These are phyloP conservation scores for Viridothelium virens DNA, from an alignment of 495 filamentous ascomycete genomes.

Conservation along the genomic window DNA sequence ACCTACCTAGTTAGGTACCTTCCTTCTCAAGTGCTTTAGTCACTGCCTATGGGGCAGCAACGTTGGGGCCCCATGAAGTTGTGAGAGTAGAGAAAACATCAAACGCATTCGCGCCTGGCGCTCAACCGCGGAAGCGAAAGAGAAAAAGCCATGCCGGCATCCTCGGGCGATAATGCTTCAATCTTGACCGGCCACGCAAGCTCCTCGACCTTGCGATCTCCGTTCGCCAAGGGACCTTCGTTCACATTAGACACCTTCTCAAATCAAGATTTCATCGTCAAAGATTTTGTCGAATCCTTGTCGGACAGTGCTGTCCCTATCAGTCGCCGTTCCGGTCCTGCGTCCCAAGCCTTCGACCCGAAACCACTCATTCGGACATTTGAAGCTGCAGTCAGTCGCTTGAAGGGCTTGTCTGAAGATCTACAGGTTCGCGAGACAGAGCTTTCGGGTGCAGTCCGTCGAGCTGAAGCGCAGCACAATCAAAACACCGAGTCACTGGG, in stretches of 20 bases:
- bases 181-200: conserved; percentile 30
- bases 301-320: conserved; percentile 71
- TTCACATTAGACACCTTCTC: conserved; percentile 88
- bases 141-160: background rate
- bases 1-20: too few species aligned
- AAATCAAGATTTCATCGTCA: conserved; percentile 88
- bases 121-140: background rate
- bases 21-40: too few species aligned
- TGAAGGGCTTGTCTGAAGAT: conserved; percentile 75
- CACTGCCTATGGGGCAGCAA: too few species aligned
- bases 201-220: conserved; percentile 38
- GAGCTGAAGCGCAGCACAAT: conserved; percentile 86
- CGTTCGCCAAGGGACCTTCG: conserved; percentile 64
- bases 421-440: conserved; percentile 83
- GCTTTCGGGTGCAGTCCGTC: conserved; percentile 74
- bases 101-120: background rate
- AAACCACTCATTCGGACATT: conserved; percentile 96
- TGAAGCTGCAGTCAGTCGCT: conserved; percentile 72
- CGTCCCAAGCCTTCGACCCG: conserved; percentile 70
- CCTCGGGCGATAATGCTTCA: conserved; percentile 1
- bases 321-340: conserved; percentile 62
- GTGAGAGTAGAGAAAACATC: background rate
- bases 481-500: conserved; percentile 78
- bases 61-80: background rate
- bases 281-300: conserved; percentile 91